These are phyloP conservation scores for Colletotrichum plurivorum DNA, from an alignment of 2,329 filamentous ascomycete species.

Conservation along the genomic window DNA sequence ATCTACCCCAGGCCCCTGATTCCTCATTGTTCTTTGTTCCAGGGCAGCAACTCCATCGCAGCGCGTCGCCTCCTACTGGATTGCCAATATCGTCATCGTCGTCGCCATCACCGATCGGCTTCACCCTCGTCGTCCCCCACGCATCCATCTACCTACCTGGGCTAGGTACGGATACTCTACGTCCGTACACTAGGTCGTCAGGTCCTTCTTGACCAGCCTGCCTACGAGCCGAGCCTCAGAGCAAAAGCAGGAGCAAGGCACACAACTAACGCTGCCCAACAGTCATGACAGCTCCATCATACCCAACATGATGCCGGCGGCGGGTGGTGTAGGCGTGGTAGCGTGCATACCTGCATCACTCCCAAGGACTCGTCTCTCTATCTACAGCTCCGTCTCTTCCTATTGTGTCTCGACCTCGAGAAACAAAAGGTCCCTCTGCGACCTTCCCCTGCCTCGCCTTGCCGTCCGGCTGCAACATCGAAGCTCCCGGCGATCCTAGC, in stretches of 20 bases:
- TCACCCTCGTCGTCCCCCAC: conserved; percentile 5
- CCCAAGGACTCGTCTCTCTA: conserved; percentile 5
- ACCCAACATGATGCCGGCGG: not conserved
- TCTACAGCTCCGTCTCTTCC: conserved; percentile 35
- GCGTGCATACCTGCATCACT: conserved; percentile 14
- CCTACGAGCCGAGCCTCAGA: no score
- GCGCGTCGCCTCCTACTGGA: conserved; percentile 11
- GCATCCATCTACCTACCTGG: not conserved
- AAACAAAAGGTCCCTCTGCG: conserved; percentile 16
- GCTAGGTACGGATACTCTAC: not conserved
- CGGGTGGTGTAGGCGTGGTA: conserved; percentile 7
- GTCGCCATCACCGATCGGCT: conserved; percentile 17
- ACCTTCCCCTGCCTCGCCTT: conserved; percentile 33
- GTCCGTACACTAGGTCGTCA: no score
- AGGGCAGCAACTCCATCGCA: not conserved
- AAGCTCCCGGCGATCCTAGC: conserved; percentile 35
- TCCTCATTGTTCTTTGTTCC: not conserved
- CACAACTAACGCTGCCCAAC: no score
- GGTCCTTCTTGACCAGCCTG: no score
- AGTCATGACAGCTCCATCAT: not conserved
- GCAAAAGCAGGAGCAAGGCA: no score
- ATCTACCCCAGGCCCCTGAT: not conserved
- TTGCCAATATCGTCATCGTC: conserved; percentile 17
- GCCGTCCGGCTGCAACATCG: conserved; percentile 39
- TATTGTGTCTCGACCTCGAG: conserved; percentile 19